These are phyloP conservation scores for Stagonosporopsis rhizophila DNA, from an alignment of 2,329 filamentous ascomycete genomes.

Conservation along the genomic window DNA sequence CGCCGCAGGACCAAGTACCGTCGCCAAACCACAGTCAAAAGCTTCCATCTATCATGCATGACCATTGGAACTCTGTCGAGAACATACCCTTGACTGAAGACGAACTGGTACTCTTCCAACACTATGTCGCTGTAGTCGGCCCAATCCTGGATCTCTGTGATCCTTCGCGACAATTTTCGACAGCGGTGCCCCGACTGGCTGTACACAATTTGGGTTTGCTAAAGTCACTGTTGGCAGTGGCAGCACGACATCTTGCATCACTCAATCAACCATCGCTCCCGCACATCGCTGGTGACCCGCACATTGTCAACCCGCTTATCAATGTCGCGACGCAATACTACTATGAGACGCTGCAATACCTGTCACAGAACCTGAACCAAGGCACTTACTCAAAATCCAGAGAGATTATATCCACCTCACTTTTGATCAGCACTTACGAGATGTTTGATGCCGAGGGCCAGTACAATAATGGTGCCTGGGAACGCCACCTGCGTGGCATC, in stretches of 20 bases:
- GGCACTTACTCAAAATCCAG: slow-evolving; percentile 64
- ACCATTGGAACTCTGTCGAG: slow-evolving; percentile 37
- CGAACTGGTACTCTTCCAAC: slow-evolving; percentile 50
- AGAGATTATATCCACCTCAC: slow-evolving; percentile 65
- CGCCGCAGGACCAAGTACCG: background rate
- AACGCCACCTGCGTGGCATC: slow-evolving; percentile 68
- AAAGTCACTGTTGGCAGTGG: slow-evolving; percentile 64
- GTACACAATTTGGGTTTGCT: slow-evolving; percentile 63
- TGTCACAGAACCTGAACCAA: slow-evolving; percentile 66
- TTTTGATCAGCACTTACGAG: slow-evolving; percentile 69
- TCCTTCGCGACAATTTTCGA: slow-evolving; percentile 49
- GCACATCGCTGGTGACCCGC: slow-evolving; percentile 16
- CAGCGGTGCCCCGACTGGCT: slow-evolving; percentile 46
- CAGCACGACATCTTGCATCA: slow-evolving; percentile 60
- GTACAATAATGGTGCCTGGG: slow-evolving; percentile 59
- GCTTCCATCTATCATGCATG: slow-evolving; percentile 19
- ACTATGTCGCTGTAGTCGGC: slow-evolving; percentile 49
- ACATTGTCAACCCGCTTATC: slow-evolving; percentile 41
- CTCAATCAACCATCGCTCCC: slow-evolving; percentile 33
- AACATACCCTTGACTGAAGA: slow-evolving; percentile 42
- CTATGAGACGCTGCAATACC: slow-evolving; percentile 67
- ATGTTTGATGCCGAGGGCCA: slow-evolving; percentile 66
- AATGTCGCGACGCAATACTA: slow-evolving; percentile 61
- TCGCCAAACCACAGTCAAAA: slow-evolving; percentile 12
- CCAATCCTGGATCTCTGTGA: slow-evolving; percentile 56